Percentiles rank a stretch among this genome's conserved stretches.
Conservation (phyloP, 1,284 basidiomycete genomes). For the Tremellales sp. region DNA sequence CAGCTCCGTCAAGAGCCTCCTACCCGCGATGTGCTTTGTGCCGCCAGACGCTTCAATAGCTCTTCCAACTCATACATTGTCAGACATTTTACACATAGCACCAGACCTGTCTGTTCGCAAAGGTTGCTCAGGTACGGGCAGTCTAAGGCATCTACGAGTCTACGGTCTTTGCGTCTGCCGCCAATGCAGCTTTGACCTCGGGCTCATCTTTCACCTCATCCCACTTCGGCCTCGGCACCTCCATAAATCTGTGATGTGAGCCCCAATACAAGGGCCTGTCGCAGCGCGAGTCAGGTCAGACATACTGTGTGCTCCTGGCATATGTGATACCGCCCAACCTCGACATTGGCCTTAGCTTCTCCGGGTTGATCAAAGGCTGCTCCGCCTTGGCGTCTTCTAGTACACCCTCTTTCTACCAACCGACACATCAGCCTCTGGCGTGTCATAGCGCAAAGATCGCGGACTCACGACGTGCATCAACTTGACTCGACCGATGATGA, state of each 20-base stretch:
- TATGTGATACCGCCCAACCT: slow-evolving; percentile 59
- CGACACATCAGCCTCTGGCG: not conserved
- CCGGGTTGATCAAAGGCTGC: slow-evolving; percentile 23
- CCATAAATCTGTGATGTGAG: slow-evolving; percentile 28
- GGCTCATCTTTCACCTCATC: slow-evolving; percentile 51
- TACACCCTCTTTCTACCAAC: slow-evolving; percentile 52
- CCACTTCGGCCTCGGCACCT: slow-evolving; percentile 60
- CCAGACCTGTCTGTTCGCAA: too few relatives aligned
- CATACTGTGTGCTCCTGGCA: slow-evolving; percentile 56
- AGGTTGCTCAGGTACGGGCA: too few relatives aligned
- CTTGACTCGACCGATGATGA: slow-evolving; percentile 64
- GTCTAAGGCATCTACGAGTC: not conserved
- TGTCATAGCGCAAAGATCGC: too few relatives aligned
- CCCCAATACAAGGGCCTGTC: not conserved
- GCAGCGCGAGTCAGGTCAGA: not conserved
- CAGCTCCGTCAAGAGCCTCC: too few relatives aligned
- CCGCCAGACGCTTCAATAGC: too few relatives aligned
- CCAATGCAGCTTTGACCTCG: slow-evolving; percentile 20
- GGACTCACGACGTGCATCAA: slow-evolving; percentile 56
- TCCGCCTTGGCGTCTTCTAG: slow-evolving; percentile 55
- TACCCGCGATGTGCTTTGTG: too few relatives aligned
- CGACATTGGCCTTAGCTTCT: slow-evolving; percentile 60
- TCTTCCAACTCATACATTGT: too few relatives aligned
- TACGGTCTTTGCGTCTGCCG: slow-evolving; percentile 1
- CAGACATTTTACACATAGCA: too few relatives aligned